Evolutionary conservation across 139 green algal species (phyloP), one percentile per base, ranked within the genome.

Genomic region (Chlamydomonas applanata): DNA sequence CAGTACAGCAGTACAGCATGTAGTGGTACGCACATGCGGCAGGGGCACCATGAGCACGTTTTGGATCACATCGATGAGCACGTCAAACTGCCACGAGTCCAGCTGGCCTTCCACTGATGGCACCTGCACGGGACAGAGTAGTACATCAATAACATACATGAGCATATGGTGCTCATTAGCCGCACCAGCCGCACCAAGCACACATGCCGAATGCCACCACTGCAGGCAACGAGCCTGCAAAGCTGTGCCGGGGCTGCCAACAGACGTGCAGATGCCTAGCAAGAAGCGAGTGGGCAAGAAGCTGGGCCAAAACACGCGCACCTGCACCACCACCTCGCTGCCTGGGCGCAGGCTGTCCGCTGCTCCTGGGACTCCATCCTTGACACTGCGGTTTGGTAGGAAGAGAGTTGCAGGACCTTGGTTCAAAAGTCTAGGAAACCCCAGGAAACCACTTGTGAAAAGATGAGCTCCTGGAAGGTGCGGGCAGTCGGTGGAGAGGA

Each of bases 31-130:
- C 24, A 81, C 81, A 62, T 71, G 63, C 0, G 81, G 81, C 64
- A 83, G 22, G 9, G 76, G 81, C 7, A 73, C 69, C 45, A 74
- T 81, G 73, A 74, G 9, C 17, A 76, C 82, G 52, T 81, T 81
- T 29, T 77, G 74, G 44, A 87, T 86, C 1, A 93, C 86, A 29
- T 90, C 88, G 25, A 84, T 59, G 33, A 94, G 68, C 32, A 93
- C 74, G 29, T 91, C 78, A 64, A 91, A 94, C 79, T 94, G 88
- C 13, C 75, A 60, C 59, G 71, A 74, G 74, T 94, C 88, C 78
- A 94, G 82, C 13, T 74, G 34, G 22, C 81, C 87, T 20, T 72
- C 53, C 25, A 90, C 59, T 40, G 30, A 66, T 34, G 59, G 59
- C 29, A 66, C 59, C 59, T 66, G 59, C 35, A 24, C 16, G 16